Base-by-base conservation (phyloP, 192 early-diverging fungal species). In the Globomyces pollinis-pini region DNA sequence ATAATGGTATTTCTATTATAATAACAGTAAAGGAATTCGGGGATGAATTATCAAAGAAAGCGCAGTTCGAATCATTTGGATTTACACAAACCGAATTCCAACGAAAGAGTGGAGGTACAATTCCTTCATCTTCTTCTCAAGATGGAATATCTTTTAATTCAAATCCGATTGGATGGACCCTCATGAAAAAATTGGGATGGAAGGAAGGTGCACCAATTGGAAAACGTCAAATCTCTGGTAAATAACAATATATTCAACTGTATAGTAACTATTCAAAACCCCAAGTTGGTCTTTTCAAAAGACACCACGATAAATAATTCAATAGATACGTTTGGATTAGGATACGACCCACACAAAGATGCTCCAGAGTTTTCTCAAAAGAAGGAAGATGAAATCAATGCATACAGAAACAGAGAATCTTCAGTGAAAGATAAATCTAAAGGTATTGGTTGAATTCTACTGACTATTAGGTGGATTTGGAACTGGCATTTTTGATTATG, bases 111-210 rank as follows among this genome's bases (percentile, higher is more conserved):
- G 28, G 8, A 26, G 28, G 28, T 29, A 29, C 7, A 12, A 26
- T 29, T n/a, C n/a, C n/a, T n/a, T 28, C 8, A 28, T 49, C 45
- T 6, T 26, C 15, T 49, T 2, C 12, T 12, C 24, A 28, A 28
- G n/a, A n/a, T n/a, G n/a, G n/a, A n/a, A n/a, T n/a, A n/a, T n/a
- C n/a, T n/a, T n/a, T n/a, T n/a, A n/a, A n/a, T n/a, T n/a, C n/a
- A n/a, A n/a, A n/a, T n/a, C n/a, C n/a, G n/a, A 63, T 82, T 38
- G 88, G 87, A 21, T 54, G 82, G 21, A 73, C 74, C 35, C 60
- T 96, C 4, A 67, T 96, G 63, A 67, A 80, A 13, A 69, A 76
- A 42, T 90, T 95, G 91, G 92, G 91, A 0, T 93, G 91, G 89
- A 78, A 85, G 43, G 81, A 88, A 34, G 92, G 91, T 3, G 88